Percentiles rank a stretch among this genome's conserved stretches.
Evolutionary conservation across 179 eudicot genomes (phyloP).

Genomic region (Gypsophila paniculata): DNA sequence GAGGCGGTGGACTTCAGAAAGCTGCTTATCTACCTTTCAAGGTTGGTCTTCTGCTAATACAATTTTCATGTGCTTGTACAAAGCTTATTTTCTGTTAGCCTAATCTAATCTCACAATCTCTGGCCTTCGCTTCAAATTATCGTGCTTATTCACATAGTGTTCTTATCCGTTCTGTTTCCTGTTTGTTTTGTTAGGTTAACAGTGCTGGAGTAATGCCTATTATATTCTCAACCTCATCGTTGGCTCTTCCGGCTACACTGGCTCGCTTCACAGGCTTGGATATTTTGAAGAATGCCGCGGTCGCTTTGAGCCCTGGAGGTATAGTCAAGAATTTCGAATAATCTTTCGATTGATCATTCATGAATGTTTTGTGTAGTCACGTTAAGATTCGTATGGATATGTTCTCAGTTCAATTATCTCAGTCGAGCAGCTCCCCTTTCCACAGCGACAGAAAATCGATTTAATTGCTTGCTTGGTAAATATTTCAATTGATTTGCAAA

Average conservation of each 20-base stretch:
- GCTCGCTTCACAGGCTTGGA: slow-evolving; percentile 89
- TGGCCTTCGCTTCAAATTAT: neutral
- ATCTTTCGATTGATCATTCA: neutral
- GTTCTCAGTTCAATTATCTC: neutral
- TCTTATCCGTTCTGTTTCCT: neutral
- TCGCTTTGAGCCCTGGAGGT: slow-evolving; percentile 90
- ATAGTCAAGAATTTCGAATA: slow-evolving; percentile 12
- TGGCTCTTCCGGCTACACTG: slow-evolving; percentile 89
- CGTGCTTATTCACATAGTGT: neutral
- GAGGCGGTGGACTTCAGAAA: slow-evolving; percentile 74
- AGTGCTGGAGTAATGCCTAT: slow-evolving; percentile 99
- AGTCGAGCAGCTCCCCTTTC: neutral
- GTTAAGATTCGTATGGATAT: neutral
- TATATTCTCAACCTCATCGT: slow-evolving; percentile 87
- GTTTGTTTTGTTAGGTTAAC: slow-evolving; percentile 55
- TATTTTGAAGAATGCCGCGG: slow-evolving; percentile 72
- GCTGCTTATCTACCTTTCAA: slow-evolving; percentile 96
- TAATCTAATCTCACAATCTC: neutral
- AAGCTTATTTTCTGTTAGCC: too few relatives aligned
- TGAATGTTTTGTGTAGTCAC: neutral
- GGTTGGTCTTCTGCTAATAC: slow-evolving; percentile 41
- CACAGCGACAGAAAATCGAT: neutral
- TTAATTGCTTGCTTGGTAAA: neutral
- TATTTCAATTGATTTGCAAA: slow-evolving; percentile 5
- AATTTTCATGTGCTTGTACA: too few relatives aligned